Base-by-base conservation (phyloP, 352 stramenopile species). In the Ochromonadaceae sp. region DNA sequence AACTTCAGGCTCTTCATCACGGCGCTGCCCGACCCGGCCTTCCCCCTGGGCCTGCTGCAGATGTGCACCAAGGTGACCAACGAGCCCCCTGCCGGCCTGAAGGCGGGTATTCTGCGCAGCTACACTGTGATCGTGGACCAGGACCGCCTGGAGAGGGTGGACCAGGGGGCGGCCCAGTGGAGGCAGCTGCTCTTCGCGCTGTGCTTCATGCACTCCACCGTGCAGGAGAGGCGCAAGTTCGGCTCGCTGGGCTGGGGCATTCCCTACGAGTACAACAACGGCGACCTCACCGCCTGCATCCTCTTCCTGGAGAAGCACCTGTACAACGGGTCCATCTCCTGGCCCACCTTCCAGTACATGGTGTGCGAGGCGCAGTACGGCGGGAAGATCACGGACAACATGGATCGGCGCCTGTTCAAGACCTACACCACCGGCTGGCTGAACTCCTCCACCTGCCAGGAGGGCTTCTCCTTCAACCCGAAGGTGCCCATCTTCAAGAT, bases 21-120 rank as follows among this genome's bases (percentile, higher is more conserved):
- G 7, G 91, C 92, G 38, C 75, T 97, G 14, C 92, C 92, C 3
- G 90, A 96, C 72, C 78, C 90, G 49, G 80, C 95, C 59, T 98
- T 98, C 73, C 92, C 92, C 3, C 72, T 98, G 0, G 91, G 91
- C 1, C 75, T 98, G 70, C 78, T 98, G 46, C 92, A 98, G 72
- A 97, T 98, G 91, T 96, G 85, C 42, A 97, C 89, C 34, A 98
- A 98, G 71, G 91, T 98, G 28, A 98, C 92, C 4, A 98, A 98
- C 66, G 91, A 98, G 60, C 90, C 91, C 38, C 92, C 92, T 3
- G 82, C 93, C 65, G 92, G 92, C 14, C 73, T 98, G 14, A 86
- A 90, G 22, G 91, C 92, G 1, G 91, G 90, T 28, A 69, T 98
- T 32, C 69, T 98, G 40, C 85, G 90, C 3, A 96, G 86, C 32